Conservation (phyloP, 75 land plant species). For the Larix kaempferi region DNA sequence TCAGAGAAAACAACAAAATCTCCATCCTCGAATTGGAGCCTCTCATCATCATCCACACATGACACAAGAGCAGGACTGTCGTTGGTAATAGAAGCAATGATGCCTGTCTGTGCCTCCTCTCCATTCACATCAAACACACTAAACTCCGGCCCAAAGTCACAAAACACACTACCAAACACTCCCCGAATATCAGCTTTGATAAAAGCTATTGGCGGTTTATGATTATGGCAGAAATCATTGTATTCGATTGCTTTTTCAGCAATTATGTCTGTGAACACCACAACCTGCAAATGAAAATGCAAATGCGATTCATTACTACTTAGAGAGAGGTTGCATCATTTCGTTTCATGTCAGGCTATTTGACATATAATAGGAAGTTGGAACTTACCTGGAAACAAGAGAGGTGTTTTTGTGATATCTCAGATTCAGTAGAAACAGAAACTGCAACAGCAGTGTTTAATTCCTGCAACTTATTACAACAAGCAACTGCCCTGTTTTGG, state of each 20-base stretch:
- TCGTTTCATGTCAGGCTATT: neutral
- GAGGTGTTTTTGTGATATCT: conserved; percentile 44
- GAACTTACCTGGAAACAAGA: conserved; percentile 52
- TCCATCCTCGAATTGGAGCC: conserved; percentile 93
- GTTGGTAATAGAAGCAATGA: conserved; percentile 85
- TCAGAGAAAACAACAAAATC: conserved; percentile 92
- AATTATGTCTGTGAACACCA: conserved; percentile 70
- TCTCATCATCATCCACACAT: conserved; percentile 86
- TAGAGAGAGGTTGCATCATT: too few species aligned
- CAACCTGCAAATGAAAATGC: conserved; percentile 37
- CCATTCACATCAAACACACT: conserved; percentile 92
- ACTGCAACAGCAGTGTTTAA: conserved; percentile 59
- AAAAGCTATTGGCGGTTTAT: conserved; percentile 82
- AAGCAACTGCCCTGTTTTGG: conserved; percentile 67
- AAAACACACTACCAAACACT: conserved; percentile 85
- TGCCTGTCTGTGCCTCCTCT: conserved; percentile 92
- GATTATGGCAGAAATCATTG: conserved; percentile 73
- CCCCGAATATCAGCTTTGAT: conserved; percentile 85
- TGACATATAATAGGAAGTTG: neutral
- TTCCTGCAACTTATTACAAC: conserved; percentile 63
- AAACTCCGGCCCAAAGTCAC: conserved; percentile 95
- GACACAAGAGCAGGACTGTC: conserved; percentile 81
- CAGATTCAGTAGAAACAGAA: conserved; percentile 27
- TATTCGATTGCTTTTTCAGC: conserved; percentile 63
- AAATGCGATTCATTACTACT: neutral